Evolutionary conservation across 176 grass and related monocot genomes (phyloP), one percentile per base, ranked within the genome.

Genomic region (Miscanthus lutarioriparius): DNA sequence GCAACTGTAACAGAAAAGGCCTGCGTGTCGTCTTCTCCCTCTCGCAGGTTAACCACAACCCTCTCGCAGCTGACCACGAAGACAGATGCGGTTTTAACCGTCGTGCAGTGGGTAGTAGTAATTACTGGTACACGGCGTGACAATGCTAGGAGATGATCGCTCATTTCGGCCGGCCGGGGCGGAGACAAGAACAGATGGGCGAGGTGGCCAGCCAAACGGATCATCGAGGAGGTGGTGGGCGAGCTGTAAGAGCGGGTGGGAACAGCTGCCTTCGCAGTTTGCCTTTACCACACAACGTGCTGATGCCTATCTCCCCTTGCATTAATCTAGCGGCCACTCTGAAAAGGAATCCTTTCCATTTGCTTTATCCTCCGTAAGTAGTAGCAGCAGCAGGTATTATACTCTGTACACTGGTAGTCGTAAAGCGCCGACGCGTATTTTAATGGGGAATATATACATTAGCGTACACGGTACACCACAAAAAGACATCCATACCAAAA

Each of bases 251-350:
- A 67, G 49, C 67, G 62, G 81, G 65, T 87, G 76, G 82, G 67
- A 64, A 80, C 85, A 84, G 56, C 85, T 91, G 85, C 70, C 72
- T 16, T 70, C 7, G 72, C 88, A 77, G 54, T 11, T 12, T 51
- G 70, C 49, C 80, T 71, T 80, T 81, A 58, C 64, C 85, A 37
- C 81, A 70, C 71, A 81, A 87, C 88, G 88, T 90, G 88, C 79
- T 78, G 26, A 12, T 83, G 27, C 79, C 8, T 32, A 16, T 40
- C 17, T 10, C 64, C 48, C 51, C 70, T 40, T 3, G 64, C 28
- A 51, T 33, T 36, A 25, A 10, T 80, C 78, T 16, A 80, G 17
- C 59, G 28, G 4, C 8, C 2, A 39, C 41, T 23, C 20, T 20
- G 26, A 36, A 25, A 85, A 89, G 33, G 61, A 61, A 74, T 25